Evolutionary conservation across 2,329 filamentous ascomycete species (phyloP), one percentile per base, ranked within the genome.

Genomic region (Colletotrichum chrysophilum): DNA sequence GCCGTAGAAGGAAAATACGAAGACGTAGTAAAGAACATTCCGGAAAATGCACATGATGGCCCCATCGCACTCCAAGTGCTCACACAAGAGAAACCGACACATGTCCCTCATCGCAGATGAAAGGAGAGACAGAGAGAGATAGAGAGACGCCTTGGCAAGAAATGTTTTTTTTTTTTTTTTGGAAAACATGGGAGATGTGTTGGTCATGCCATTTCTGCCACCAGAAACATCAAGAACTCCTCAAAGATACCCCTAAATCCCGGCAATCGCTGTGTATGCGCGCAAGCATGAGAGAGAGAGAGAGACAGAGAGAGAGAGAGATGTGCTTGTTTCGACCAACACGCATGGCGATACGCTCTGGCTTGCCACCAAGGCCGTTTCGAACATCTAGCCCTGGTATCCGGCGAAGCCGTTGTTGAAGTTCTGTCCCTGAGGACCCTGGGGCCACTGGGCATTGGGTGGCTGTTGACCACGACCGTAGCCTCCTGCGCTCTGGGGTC

Each of bases 401-500:
- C 90, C 89, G 78, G 89, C 88, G 82, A 92, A 93, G 75, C 91
- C 91, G 79, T 91, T 92, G 83, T 88, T 89, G 82, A 90, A 92
- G 83, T 89, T 91, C 82, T 92, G 90, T 71, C 87, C 87, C 67
- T 86, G 85, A 66, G 87, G 85, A 36, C 81, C 79, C 81, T 90
- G 88, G 71, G 85, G 84, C 90, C 90, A 91, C 80, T 91, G 89
- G 77, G 87, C 83, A 78, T 89, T 90, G 55, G 90, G 89, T 52
- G 88, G 87, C 81, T 90, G 89, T 80, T 92, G 91, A 78, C 94
- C 95, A 83, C 95, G 95, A 77, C 95, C 95, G 82, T 96, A 98
- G 77, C 95, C 95, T 80, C 94, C 95, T 80, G 94, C 94, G 82
- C 94, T 97, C 79, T 93, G 90, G 80, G 91, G 93, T 78, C 89